Conservation (phyloP, 176 grass and related monocot species). For the Triticum urartu region DNA sequence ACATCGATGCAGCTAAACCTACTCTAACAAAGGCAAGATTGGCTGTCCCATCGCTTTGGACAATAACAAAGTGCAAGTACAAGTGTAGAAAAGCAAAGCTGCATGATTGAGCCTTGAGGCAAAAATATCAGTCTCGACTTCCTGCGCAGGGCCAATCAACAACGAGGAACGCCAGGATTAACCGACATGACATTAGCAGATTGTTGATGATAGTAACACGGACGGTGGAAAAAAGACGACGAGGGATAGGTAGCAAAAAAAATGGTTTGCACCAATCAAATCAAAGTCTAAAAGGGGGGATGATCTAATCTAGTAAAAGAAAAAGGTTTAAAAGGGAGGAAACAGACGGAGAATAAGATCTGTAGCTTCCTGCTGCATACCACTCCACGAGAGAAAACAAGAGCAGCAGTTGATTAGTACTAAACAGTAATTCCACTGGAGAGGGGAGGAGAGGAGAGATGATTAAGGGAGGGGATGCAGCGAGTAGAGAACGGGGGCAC, state of each 20-base stretch:
- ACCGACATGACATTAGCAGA: not conserved
- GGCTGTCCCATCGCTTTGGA: not conserved
- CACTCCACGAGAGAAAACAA: not conserved
- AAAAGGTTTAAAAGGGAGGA: not conserved
- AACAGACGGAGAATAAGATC: not conserved
- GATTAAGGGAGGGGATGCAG: not conserved
- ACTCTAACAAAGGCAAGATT: not conserved
- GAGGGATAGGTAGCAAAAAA: not conserved
- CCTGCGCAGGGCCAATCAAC: not conserved
- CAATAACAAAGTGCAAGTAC: not conserved
- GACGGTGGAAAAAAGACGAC: not conserved
- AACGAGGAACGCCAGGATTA: not conserved
- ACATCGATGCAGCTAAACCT: not conserved
- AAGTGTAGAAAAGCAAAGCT: not conserved
- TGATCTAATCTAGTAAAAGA: not conserved
- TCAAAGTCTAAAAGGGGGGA: not conserved
- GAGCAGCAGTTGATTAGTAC: not conserved
- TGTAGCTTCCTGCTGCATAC: not conserved
- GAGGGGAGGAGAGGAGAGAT: not conserved
- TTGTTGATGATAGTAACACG: not conserved
- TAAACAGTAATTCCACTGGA: not conserved
- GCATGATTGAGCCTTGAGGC: not conserved
- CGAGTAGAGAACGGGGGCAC: not conserved
- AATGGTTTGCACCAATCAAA: not conserved
- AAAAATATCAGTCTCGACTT: not conserved